Base-by-base conservation (phyloP, 371 early-diverging fungal genomes). In the Mortierella sp. region DNA sequence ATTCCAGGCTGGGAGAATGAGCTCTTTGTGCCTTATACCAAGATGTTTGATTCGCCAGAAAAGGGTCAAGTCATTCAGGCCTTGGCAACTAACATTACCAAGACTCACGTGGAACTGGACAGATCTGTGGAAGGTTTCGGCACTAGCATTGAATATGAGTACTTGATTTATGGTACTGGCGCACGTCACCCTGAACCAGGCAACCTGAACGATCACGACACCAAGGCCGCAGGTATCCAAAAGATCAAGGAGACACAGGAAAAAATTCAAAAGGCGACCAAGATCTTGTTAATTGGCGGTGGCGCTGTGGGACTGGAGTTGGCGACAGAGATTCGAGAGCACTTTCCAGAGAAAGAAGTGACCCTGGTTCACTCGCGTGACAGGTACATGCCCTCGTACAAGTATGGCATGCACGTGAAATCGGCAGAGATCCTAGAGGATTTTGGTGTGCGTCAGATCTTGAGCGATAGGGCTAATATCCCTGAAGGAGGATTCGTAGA, bases 281-380 rank as follows among this genome's bases (percentile, higher is more conserved):
- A 78, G 32, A 84, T 92, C 3, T 63, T 91, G 26, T 73, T 93
- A 40, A 86, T 89, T 54, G 93, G 93, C 57, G 93, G 86, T 19
- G 93, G 93, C 37, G 89, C 92, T 42, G 89, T 89, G n/a, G 93
- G 93, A 13, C 40, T 92, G 81, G 93, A 91, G 47, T 42, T 90
- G 72, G 90, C 91, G n/a, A 85, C 86, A 6, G 93, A 93, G 69
- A 88, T 93, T 67, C 89, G 90, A 31, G 89, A 90, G 35, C 83
- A 86, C 51, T 89, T 86, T 42, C 92, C 92, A 2, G 85, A 88
- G 37, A 93, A 91, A 61, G 76, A 76, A 35, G 86, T 92, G 9
- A 92, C 89, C 0, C 49, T 93, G 51, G 83, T 89, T 29, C 92
- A 93, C 71, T 91, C 91, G 2, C 85, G 90, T 8, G 81, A 84